Evolutionary conservation across 371 early-diverging fungal species (phyloP).

Genomic region (Rhizopus arrhizus): DNA sequence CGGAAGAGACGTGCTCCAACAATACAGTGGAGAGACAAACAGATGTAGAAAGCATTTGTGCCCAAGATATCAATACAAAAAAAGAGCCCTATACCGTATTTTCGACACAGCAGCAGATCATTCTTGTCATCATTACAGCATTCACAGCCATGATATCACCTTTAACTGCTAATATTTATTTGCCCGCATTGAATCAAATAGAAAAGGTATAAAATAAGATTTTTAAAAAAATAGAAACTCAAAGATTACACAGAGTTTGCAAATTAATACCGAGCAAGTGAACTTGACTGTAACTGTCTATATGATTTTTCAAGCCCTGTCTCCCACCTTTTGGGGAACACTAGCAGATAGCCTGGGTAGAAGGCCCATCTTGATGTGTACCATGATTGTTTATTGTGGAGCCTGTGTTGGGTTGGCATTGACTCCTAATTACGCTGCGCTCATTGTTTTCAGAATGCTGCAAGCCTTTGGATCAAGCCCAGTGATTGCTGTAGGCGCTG

Average conservation of each 20-base stretch:
- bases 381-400: conserved; percentile 53
- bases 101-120: background rate
- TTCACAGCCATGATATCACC: conserved; percentile 16
- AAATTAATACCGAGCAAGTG: conserved; percentile 22
- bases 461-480: conserved; percentile 67
- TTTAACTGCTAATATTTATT: conserved; percentile 17
- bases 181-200: conserved; percentile 13
- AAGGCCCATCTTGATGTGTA: conserved; percentile 57
- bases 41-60: no score
- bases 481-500: conserved; percentile 54
- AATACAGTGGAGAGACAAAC: no score
- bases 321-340: conserved; percentile 60
- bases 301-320: conserved; percentile 34
- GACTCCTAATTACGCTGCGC: conserved; percentile 44
- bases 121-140: conserved; percentile 3
- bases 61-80: no score
- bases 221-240: background rate
- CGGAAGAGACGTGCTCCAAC: no score
- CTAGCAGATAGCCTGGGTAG: conserved; percentile 63
- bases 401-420: conserved; percentile 63
- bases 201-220: background rate
- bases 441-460: conserved; percentile 60
- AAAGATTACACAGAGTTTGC: conserved; percentile 17
- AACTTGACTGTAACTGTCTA: conserved; percentile 34
- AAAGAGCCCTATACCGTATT: conserved; percentile 12